Base-by-base conservation (phyloP, 257 asterid genomes). In the Solanum etuberosum region DNA sequence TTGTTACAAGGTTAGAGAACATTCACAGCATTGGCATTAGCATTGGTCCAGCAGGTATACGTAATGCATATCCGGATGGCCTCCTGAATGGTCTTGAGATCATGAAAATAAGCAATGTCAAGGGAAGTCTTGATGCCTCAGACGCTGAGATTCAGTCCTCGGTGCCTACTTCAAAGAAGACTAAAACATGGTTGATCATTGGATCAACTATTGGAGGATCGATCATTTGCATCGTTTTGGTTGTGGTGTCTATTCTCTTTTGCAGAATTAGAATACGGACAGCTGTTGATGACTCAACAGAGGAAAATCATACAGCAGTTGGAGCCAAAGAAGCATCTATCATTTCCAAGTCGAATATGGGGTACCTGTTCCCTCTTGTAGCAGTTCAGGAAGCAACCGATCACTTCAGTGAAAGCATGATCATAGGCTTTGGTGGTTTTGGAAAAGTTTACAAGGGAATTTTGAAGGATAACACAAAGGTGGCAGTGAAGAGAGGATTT, bases 371-470 rank as follows among this genome's bases (percentile, higher is more conserved):
- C 83, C 93, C 93, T 78, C 85, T 91, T 34, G 88, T 71, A n/a
- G 90, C 87, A 25, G 87, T 91, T 84, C 86, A 78, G 16, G 92
- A 88, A 86, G 93, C 90, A 4, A 91, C 93, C 3, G 89, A 90
- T 65, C 86, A 87, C 74, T 91, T 91, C 85, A 86, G 88, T 35
- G 92, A 91, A 43, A 85, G 77, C 16, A 77, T 78, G 76, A 83
- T 90, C 5, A 88, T 91, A 10, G 93, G 93, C 23, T 59, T 90
- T 46, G 93, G 93, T n/a, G 93, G 93, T 46, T 91, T 90, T 20
- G 93, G 93, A 7, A 91, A 87, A 78, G 93, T 91, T 42, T 88
- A 90, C 89, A 87, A 83, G 61, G 93, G 93, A 32, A 43, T 87
- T 54, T 70, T 91, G 86, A 87, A 57, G 43, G 92, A 91, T 67